Evolutionary conservation across 2,329 filamentous ascomycete genomes (phyloP).

Genomic region (Nannizziopsis barbatae): DNA sequence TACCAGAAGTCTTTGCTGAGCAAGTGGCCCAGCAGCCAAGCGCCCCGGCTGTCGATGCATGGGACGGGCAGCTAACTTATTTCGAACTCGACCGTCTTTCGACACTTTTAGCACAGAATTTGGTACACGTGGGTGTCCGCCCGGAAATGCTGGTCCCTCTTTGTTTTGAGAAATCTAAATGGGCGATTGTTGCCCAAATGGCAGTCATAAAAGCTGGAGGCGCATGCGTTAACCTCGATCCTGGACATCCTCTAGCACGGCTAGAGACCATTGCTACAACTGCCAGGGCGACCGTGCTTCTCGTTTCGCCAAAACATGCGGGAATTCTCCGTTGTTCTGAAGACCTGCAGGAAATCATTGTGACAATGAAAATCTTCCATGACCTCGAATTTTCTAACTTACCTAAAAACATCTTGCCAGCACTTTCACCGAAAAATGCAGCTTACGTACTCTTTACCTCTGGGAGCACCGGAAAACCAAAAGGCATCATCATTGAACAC

Average conservation of each 20-base stretch:
- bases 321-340: no score
- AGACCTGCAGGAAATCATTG: no score
- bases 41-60: slow-evolving; percentile 17
- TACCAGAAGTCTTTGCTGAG: slow-evolving; percentile 16
- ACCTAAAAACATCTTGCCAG: not conserved
- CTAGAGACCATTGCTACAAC: slow-evolving; percentile 15
- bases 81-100: slow-evolving; percentile 17
- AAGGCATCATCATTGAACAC: slow-evolving; percentile 16
- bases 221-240: slow-evolving; percentile 14
- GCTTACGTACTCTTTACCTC: slow-evolving; percentile 39
- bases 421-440: not conserved
- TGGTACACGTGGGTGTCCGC: slow-evolving; percentile 7
- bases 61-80: slow-evolving; percentile 17
- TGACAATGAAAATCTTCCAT: no score
- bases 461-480: slow-evolving; percentile 15
- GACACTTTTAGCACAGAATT: slow-evolving; percentile 8
- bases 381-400: not conserved
- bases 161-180: slow-evolving; percentile 15
- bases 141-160: slow-evolving; percentile 12
- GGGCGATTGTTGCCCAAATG: slow-evolving; percentile 14
- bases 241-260: slow-evolving; percentile 8
- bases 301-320: slow-evolving; percentile 13
- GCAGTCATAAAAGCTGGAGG: slow-evolving; percentile 16
- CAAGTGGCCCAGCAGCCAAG: slow-evolving; percentile 9
- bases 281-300: slow-evolving; percentile 14